Base-by-base conservation (phyloP, 257 asterid species). In the Agastache rugosa region DNA sequence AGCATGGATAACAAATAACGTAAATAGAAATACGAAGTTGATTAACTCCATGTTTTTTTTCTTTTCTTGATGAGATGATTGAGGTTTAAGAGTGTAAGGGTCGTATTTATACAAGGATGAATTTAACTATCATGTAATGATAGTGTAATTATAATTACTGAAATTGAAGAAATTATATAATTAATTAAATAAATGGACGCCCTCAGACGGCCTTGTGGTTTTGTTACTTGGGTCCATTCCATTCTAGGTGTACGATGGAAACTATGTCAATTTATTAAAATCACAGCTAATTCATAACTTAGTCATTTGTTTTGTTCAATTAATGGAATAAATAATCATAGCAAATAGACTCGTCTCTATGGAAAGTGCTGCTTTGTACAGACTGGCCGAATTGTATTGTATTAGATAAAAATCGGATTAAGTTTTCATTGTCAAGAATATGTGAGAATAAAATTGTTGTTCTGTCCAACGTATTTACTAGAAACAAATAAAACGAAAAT, bases 11-110 rank as follows among this genome's bases (percentile, higher is more conserved):
- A 53, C 29, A 67, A 67, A 11, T 23, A 76, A 11, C 22, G 77
- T 29, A 58, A 53, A 47, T 2, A 81, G 23, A 35, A 77, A 42
- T 7, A 55, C 1, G 37, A 50, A 17, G 47, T 64, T 81, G 4
- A 37, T 72, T 8, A 58, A 34, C 72, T 55, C 82, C 85, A 81
- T 81, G 1, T 53, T 73, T 42, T 50, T 63, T n/a, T 25, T 22
- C 23, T 34, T n/a, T n/a, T n/a, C n/a, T n/a, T n/a, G n/a, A n/a
- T 58, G 69, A 55, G 53, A 16, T 48, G 17, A 35, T 54, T 45
- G 8, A 20, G 37, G 2, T 1, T 20, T 6, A 11, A 31, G 65
- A 23, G 12, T 54, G 17, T n/a, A 1, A 8, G 41, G 31, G 22
- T 6, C 29, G 11, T 75, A 80, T 75, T 75, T 80, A 76, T 80